A percentile compares a stretch with the other conserved stretches of the same genome.
These are phyloP conservation scores for Trichoderma afroharzianum DNA, from an alignment of 2,329 filamentous ascomycete species.

Conservation along the genomic window DNA sequence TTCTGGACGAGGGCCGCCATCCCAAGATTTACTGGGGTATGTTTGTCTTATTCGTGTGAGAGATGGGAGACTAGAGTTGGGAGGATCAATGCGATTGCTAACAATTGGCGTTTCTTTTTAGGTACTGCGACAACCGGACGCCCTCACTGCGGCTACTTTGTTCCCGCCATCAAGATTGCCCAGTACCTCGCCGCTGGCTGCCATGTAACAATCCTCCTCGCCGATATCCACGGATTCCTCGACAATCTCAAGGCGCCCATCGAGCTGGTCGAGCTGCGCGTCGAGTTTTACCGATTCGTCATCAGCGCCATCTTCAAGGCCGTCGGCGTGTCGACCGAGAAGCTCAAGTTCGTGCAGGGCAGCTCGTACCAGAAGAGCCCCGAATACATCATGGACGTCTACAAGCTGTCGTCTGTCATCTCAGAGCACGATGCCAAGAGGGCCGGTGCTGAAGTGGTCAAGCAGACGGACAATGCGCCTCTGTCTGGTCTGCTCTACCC, in stretches of 20 bases:
- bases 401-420: slow-evolving; percentile 66
- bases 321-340: slow-evolving; percentile 73
- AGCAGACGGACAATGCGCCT: slow-evolving; percentile 76
- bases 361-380: slow-evolving; percentile 72
- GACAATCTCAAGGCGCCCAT: slow-evolving; percentile 84
- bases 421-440: slow-evolving; percentile 82
- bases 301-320: slow-evolving; percentile 73
- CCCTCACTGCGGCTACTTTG: slow-evolving; percentile 86
- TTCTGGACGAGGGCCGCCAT: slow-evolving; percentile 66
- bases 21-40: slow-evolving; percentile 81
- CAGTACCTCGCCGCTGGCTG: slow-evolving; percentile 83
- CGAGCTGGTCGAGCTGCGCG: slow-evolving; percentile 78
- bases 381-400: slow-evolving; percentile 85
- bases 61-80: background rate
- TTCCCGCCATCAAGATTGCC: slow-evolving; percentile 84
- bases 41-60: background rate
- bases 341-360: slow-evolving; percentile 79
- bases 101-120: slow-evolving; percentile 24
- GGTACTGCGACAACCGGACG: slow-evolving; percentile 81
- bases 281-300: slow-evolving; percentile 75
- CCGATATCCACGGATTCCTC: slow-evolving; percentile 72
- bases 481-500: slow-evolving; percentile 49
- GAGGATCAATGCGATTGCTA: background rate
- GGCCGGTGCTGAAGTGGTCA: slow-evolving; percentile 90
- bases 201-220: slow-evolving; percentile 74